phyloP scores from a whole-genome alignment of 805 yeast genomes.

The Barnettozyma pratensis region DNA sequence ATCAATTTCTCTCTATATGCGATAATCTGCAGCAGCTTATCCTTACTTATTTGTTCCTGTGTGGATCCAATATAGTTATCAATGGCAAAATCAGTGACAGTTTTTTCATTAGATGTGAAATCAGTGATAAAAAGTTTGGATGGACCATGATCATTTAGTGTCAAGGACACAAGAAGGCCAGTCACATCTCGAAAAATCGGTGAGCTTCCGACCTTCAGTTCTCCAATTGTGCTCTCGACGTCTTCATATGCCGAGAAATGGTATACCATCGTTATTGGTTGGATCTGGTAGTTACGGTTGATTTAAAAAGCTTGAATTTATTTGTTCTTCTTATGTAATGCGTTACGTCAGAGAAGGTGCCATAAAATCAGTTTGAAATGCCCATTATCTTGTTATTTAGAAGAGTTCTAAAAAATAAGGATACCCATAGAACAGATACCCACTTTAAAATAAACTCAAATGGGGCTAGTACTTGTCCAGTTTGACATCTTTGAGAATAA shows the following conservation, averaged over 20 bases:
- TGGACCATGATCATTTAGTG: not conserved
- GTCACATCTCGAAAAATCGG: not conserved
- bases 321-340: no score
- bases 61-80: constrained; percentile 4
- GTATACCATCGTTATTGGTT: not conserved
- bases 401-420: no score
- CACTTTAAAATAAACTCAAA: no score
- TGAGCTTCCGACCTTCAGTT: not conserved
- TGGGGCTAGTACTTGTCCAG: no score
- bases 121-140: constrained; percentile 10
- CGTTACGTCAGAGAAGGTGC: no score
- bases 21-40: constrained; percentile 7
- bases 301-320: no score
- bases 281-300: not conserved
- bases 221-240: not conserved
- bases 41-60: not conserved
- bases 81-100: not conserved
- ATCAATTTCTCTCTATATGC: constrained; percentile 4
- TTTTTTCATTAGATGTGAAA: constrained; percentile 7
- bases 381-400: no score
- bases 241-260: not conserved
- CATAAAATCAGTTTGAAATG: no score
- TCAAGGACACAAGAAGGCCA: not conserved
- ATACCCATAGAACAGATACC: no score
- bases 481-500: no score